Evolutionary conservation across 306 rosid species (phyloP), one percentile per base, ranked within the genome.

Genomic region (Gastrolobium villosum): DNA sequence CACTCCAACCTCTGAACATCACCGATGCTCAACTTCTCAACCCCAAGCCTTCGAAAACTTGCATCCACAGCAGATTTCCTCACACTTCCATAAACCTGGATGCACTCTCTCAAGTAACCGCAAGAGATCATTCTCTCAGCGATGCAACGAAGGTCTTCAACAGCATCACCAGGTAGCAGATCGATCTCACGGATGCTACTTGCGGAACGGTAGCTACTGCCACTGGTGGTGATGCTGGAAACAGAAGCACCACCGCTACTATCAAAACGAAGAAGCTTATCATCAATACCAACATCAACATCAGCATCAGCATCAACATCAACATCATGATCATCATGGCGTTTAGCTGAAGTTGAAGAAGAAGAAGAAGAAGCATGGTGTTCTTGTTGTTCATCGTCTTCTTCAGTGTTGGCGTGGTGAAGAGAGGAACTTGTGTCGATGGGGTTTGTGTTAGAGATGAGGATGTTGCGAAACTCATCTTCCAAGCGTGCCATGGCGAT

Each of bases 401-500:
- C 65, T 0, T 77, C 65, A 30, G 34, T 14, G 6, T 65, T 67
- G 30, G 6, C 9, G 44, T 20, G 71, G 15, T 14, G 28, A 62
- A 35, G n/a, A 1, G 93, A 80, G 3, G 90, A 83, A 68, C 81
- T 60, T 8, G 95, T 90, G 79, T 90, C 93, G 85, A 96, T 82
- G 4, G 98, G 87, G 78, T 77, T 63, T 7, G 94, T 96, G 69
- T 96, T 93, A 8, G 73, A 72, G 73, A 94, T 79, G 10, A 96
- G 89, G 81, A 96, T 91, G 87, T 87, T 90, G 13, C 98, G 99
- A 59, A 96, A 91, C 88, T 96, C 99, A 54, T 96, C 99, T 74
- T 93, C 99, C 1, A 96, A 84, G 0, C 98, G 87, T 14, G 99
- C 98, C 99, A 96, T 96, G 84, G 98, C 98, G 93, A 96, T 93